Base-by-base conservation (phyloP, 2,329 filamentous ascomycete genomes). In the Nothophaeocryptopus gaeumannii region DNA sequence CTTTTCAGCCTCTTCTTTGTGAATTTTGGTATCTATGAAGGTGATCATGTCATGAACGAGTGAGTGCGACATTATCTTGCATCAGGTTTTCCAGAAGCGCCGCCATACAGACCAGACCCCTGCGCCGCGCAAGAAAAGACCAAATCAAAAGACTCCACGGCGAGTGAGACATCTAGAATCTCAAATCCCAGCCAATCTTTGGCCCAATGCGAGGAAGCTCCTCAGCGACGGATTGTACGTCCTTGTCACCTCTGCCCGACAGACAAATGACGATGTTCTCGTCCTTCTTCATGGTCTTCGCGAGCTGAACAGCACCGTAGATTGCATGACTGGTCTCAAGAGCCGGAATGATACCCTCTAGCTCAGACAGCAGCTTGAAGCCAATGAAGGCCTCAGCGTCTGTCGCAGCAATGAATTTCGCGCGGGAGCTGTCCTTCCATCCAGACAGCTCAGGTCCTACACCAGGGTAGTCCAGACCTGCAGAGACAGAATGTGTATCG, bases 201-300 rank as follows among this genome's bases (percentile, higher is more conserved):
- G 93, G 93, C 0, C 93, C 92, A 55, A 99, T 71, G 60, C 80
- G 87, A 13, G 92, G 92, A 66, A 99, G 74, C 73, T 95, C 89
- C 66, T 99, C 92, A 0, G 93, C 93, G 44, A 99, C 92, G 64
- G 89, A 95, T 81, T 99, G 91, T 51, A 99, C 93, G 67, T 99
- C 93, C 82, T 99, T 99, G 73, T 99, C 93, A 56, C 93, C 93
- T 61, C 93, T 79, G 8, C 93, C 93, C 66, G 88, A 95, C 33
- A 99, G 71, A 73, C 92, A 97, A 56, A 99, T 91, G 52, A 99
- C 92, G 26, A 99, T 75, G 65, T 97, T 90, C 73, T 96, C 76
- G 45, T 82, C 90, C 75, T 90, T 88, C 59, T 80, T 79, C 89
- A 96, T 91, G 50, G 85, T 89, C 83, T 95, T 96, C 54, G 92